Evolutionary conservation across 192 early-diverging fungal genomes (phyloP).

Genomic region (Podila minutissima): DNA sequence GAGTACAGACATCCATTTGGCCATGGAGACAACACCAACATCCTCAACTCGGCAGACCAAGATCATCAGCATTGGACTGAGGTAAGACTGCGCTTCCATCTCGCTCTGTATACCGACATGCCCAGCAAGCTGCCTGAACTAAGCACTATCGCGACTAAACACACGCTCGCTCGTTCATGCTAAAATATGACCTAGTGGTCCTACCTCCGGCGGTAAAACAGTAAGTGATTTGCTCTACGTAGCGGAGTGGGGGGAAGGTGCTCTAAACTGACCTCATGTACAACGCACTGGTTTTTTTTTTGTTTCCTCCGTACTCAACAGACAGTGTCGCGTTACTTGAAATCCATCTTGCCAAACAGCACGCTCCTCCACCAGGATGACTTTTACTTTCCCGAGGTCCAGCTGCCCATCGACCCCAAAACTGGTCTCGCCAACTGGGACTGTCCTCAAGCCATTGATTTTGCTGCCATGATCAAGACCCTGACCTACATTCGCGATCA

Average conservation of each 20-base stretch:
- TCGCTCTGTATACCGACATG: not conserved
- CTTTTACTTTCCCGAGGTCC: constrained; percentile 74
- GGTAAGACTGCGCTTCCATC: constrained; percentile 13
- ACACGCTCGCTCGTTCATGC: not conserved
- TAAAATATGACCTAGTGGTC: constrained; percentile 59
- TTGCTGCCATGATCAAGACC: constrained; percentile 30
- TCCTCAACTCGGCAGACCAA: constrained; percentile 5
- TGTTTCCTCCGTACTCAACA: constrained; percentile 6
- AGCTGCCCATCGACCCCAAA: constrained; percentile 70
- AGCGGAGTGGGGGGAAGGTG: no score
- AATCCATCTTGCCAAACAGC: constrained; percentile 66
- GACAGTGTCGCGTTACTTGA: constrained; percentile 66
- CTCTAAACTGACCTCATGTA: no score
- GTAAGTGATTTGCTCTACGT: constrained; percentile 26
- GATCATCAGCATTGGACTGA: constrained; percentile 51
- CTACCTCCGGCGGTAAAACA: constrained; percentile 80
- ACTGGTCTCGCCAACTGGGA: constrained; percentile 80
- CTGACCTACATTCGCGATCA: constrained; percentile 45
- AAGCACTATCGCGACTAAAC: not conserved
- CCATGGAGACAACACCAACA: not conserved
- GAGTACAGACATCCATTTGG: no score
- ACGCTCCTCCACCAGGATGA: constrained; percentile 79
- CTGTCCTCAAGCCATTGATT: constrained; percentile 77
- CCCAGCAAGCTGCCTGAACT: not conserved
- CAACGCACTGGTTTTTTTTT: not conserved